A percentile compares a stretch with the other conserved stretches of the same genome.
Evolutionary conservation across 2,329 filamentous ascomycete genomes (phyloP).

Genomic region (Metarhizium humberi): DNA sequence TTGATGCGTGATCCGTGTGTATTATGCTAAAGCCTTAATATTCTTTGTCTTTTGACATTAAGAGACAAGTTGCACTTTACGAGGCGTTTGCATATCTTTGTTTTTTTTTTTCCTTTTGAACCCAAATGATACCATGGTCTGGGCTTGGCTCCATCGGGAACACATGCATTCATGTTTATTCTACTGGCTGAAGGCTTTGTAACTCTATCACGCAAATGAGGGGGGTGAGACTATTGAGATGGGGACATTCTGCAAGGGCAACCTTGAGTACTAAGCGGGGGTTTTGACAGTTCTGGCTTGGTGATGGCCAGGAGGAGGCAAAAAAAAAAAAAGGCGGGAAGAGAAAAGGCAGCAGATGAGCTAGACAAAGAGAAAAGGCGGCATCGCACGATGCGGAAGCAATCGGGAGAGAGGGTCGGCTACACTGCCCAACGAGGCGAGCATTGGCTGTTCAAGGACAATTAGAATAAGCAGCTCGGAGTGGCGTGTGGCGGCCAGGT

Average conservation of each 20-base stretch:
- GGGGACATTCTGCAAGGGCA: slow-evolving; percentile 11
- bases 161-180: slow-evolving; percentile 6
- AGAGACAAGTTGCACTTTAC: slow-evolving; percentile 2
- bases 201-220: slow-evolving; percentile 13
- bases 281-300: neutral
- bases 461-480: neutral
- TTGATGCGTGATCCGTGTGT: neutral
- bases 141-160: slow-evolving; percentile 7
- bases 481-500: neutral
- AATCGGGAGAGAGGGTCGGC: neutral
- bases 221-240: slow-evolving; percentile 7
- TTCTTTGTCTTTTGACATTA: slow-evolving; percentile 10
- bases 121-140: slow-evolving; percentile 22
- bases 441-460: neutral
- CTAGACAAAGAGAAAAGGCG: neutral
- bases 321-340: neutral
- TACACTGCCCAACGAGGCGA: neutral
- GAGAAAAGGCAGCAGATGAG: neutral
- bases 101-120: neutral
- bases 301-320: neutral
- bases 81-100: slow-evolving; percentile 9
- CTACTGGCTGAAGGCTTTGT: slow-evolving; percentile 15
- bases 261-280: slow-evolving; percentile 10
- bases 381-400: neutral
- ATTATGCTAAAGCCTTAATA: slow-evolving; percentile 6